A percentile compares a stretch with the other conserved stretches of the same genome.
Evolutionary conservation across 1,284 basidiomycete genomes (phyloP).

Genomic region (Phenoliferia sp.): DNA sequence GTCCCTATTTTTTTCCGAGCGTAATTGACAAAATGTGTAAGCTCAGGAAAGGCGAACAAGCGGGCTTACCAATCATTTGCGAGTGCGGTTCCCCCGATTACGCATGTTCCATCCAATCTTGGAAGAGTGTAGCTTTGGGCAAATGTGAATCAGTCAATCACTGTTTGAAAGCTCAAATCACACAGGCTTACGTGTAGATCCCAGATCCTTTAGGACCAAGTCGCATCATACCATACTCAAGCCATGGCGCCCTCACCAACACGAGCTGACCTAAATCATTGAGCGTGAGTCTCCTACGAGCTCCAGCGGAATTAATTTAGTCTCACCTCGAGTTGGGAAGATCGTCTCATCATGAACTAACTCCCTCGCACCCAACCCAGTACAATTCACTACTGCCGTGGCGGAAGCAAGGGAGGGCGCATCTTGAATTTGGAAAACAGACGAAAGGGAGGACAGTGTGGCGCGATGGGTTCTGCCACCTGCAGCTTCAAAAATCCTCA

Average conservation of each 20-base stretch:
- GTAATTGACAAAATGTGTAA: no score
- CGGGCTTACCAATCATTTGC: slow-evolving; percentile 62
- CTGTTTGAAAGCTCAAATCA: neutral
- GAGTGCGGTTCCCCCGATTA: slow-evolving; percentile 61
- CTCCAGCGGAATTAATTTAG: neutral
- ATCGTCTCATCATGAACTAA: slow-evolving; percentile 51
- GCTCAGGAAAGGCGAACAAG: neutral
- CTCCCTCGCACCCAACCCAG: slow-evolving; percentile 27
- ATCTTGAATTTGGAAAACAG: no score
- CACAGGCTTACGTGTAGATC: neutral
- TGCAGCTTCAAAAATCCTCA: slow-evolving; percentile 55
- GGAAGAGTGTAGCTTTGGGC: slow-evolving; percentile 65
- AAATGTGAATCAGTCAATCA: neutral
- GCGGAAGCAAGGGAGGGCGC: neutral
- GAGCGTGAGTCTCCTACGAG: neutral
- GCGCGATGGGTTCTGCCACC: slow-evolving; percentile 59
- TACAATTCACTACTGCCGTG: slow-evolving; percentile 26
- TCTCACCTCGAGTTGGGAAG: slow-evolving; percentile 49
- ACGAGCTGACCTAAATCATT: slow-evolving; percentile 47
- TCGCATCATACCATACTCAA: slow-evolving; percentile 57
- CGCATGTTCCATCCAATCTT: slow-evolving; percentile 47
- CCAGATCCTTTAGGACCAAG: slow-evolving; percentile 38
- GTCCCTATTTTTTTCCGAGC: slow-evolving; percentile 48
- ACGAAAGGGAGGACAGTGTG: slow-evolving; percentile 6
- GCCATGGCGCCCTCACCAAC: slow-evolving; percentile 51